These are phyloP conservation scores for Agrostemma githago DNA, from an alignment of 148 eudicot genomes.

Conservation along the genomic window DNA sequence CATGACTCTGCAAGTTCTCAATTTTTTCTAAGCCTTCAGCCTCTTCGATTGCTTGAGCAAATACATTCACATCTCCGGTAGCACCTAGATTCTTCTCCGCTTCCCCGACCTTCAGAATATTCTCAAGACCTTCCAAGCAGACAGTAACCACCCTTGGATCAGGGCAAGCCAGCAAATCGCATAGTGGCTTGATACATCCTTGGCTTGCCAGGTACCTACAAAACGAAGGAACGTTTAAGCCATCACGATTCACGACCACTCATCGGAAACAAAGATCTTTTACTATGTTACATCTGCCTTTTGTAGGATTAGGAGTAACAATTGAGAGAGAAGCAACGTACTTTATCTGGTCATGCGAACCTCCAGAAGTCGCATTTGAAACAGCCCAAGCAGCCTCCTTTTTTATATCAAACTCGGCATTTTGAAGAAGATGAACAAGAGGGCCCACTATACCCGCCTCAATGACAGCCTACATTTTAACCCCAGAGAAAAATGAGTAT, in stretches of 20 bases:
- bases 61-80: slow-evolving; percentile 53
- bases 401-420: slow-evolving; percentile 88
- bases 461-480: slow-evolving; percentile 50
- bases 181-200: slow-evolving; percentile 79
- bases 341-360: slow-evolving; percentile 83
- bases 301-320: neutral
- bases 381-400: slow-evolving; percentile 96
- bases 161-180: slow-evolving; percentile 75
- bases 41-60: slow-evolving; percentile 76
- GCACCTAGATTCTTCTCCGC: slow-evolving; percentile 61
- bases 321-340: slow-evolving; percentile 18
- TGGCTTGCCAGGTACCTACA: slow-evolving; percentile 63
- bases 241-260: neutral
- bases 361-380: slow-evolving; percentile 89
- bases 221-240: neutral
- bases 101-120: slow-evolving; percentile 77
- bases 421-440: slow-evolving; percentile 65
- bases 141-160: slow-evolving; percentile 85
- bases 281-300: no score
- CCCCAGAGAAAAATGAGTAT: neutral
- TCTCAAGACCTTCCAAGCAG: slow-evolving; percentile 90
- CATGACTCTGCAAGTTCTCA: slow-evolving; percentile 74
- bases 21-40: slow-evolving; percentile 87
- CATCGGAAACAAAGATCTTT: neutral
- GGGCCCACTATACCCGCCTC: slow-evolving; percentile 60